Evolutionary conservation across 176 grass and related monocot genomes (phyloP), one percentile per base, ranked within the genome.

Genomic region (Hyparrhenia diplandra): DNA sequence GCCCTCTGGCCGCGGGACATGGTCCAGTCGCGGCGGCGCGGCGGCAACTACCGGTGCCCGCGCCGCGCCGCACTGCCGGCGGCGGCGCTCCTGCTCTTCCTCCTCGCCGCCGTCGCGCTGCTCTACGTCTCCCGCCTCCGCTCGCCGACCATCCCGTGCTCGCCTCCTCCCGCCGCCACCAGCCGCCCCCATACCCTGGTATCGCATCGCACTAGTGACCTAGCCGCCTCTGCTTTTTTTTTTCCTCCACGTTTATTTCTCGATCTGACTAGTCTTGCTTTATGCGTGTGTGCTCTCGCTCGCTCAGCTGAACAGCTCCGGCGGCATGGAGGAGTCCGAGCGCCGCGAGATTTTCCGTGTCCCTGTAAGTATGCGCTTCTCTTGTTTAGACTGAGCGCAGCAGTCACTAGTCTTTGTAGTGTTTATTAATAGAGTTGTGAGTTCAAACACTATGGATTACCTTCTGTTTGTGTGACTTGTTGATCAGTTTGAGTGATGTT

Each of bases 71-170:
- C 70, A 3, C 66, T 86, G 30, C 75, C 83, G 58, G 45, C 87
- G 47, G 47, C 69, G 30, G 88, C 76, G 28, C 79, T 87, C 71
- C 87, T 93, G 59, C 89, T 93, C 61, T 85, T 97, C 73, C 85
- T 92, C 75, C 43, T 94, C 80, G 82, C 67, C 58, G 85, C 88
- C 73, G 55, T 91, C 60, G 62, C 84, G 25, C 72, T 93, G 37
- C 88, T 93, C 32, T 97, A 85, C 83, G 34, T 91, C 43, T 88
- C 89, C 85, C 94, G 20, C 94, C 90, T 3, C 94, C 88, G 7
- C 63, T 93, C 64, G 78, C 73, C 11, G 93, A 97, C 80, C 88
- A 97, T 69, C 90, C 90, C 21, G 72, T 69, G 49, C 13, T 92
- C 71, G 67, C 87, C 25, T 76, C 77, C 47, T 61, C 78, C 71